Percentiles rank a stretch among this genome's conserved stretches.
Conservation (phyloP, 2,329 filamentous ascomycete species). For the Dactylellina cionopaga region DNA sequence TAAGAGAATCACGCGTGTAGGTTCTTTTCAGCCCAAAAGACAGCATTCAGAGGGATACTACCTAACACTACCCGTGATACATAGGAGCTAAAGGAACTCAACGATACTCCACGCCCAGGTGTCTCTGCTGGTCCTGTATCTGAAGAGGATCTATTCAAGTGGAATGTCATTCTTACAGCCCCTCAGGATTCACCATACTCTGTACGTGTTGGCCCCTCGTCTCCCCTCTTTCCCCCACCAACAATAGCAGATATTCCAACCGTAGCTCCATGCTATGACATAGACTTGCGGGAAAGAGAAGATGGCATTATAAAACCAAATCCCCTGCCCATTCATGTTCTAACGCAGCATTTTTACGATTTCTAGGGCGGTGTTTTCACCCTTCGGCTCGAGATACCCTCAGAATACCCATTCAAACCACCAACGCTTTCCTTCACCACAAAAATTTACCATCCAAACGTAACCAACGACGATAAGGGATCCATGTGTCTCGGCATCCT, state of each 20-base stretch:
- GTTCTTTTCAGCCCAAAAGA: background rate
- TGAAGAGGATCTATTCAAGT: conserved; percentile 73
- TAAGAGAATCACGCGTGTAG: conserved; percentile 44
- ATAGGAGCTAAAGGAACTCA: conserved; percentile 72
- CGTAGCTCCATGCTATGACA: too few species aligned
- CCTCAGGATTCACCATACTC: conserved; percentile 73
- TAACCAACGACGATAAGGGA: conserved; percentile 85
- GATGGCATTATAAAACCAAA: background rate
- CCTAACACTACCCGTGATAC: conserved; percentile 8
- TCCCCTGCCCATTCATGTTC: background rate
- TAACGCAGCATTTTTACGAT: background rate
- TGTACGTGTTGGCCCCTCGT: conserved; percentile 63
- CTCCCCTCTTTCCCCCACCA: conserved; percentile 20
- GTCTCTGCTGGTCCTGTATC: conserved; percentile 69
- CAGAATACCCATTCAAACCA: conserved; percentile 89
- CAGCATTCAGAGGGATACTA: conserved; percentile 1
- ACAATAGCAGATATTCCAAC: too few species aligned
- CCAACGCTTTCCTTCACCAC: conserved; percentile 82
- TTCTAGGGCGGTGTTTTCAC: conserved; percentile 76
- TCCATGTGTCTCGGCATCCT: conserved; percentile 87
- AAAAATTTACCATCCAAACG: conserved; percentile 95
- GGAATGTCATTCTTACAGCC: conserved; percentile 74
- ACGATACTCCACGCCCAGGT: conserved; percentile 67
- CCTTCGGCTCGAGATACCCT: conserved; percentile 76
- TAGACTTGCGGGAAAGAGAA: too few species aligned